These are phyloP conservation scores for Fusarium goolgardi DNA, from an alignment of 2,329 filamentous ascomycete species.

Conservation along the genomic window DNA sequence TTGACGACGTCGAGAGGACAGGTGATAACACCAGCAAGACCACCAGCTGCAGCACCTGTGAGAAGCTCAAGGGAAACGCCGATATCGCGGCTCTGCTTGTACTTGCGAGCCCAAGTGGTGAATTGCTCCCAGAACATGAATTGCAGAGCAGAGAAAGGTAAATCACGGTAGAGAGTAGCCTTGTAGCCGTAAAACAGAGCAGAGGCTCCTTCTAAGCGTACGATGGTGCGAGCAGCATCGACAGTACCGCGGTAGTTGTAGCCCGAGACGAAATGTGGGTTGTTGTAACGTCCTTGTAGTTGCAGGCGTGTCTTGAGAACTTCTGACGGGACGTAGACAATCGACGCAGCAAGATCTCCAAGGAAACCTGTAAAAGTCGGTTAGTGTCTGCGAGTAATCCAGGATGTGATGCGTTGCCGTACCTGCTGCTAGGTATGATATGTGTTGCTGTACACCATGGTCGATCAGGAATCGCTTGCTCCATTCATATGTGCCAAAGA, in stretches of 20 bases:
- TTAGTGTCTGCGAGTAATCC: constrained; percentile 1
- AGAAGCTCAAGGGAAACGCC: constrained; percentile 86
- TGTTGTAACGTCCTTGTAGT: constrained; percentile 93
- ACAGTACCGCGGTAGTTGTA: constrained; percentile 93
- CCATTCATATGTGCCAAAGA: constrained; percentile 97
- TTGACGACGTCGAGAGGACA: constrained; percentile 98
- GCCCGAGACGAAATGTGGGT: constrained; percentile 90
- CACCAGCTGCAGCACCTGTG: constrained; percentile 89
- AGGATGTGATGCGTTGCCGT: constrained; percentile 40
- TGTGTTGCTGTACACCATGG: constrained; percentile 79
- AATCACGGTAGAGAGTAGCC: constrained; percentile 91
- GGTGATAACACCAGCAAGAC: constrained; percentile 92
- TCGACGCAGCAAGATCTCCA: constrained; percentile 89
- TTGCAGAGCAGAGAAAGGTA: constrained; percentile 95
- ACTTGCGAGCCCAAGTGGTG: constrained; percentile 81
- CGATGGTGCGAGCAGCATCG: constrained; percentile 87
- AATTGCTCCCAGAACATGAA: constrained; percentile 99
- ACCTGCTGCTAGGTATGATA: constrained; percentile 90
- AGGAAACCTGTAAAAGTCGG: constrained; percentile 74
- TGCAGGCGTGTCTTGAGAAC: constrained; percentile 98
- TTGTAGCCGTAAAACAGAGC: constrained; percentile 98
- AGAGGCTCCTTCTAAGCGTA: constrained; percentile 80
- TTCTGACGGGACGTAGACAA: constrained; percentile 96
- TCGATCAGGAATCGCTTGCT: constrained; percentile 93
- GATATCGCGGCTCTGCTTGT: constrained; percentile 84